Percentiles rank a stretch among this genome's conserved stretches.
These are phyloP conservation scores for Lentinus brumalis DNA, from an alignment of 768 basidiomycete species.

Conservation along the genomic window DNA sequence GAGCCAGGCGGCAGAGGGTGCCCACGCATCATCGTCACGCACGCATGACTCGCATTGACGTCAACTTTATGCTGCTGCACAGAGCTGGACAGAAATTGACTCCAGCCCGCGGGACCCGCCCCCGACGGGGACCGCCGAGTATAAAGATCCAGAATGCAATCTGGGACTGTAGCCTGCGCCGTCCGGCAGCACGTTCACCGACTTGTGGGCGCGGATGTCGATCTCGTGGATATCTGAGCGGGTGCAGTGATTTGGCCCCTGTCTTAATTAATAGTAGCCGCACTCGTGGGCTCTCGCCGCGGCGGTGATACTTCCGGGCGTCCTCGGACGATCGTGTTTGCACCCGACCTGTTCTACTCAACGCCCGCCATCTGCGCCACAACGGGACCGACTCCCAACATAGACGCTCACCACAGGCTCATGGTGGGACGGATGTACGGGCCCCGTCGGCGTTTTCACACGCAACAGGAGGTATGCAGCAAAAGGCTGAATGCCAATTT, in stretches of 20 bases:
- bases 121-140: background rate
- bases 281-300: constrained; percentile 8
- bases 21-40: background rate
- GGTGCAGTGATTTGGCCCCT: constrained; percentile 17
- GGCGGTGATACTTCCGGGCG: constrained; percentile 8
- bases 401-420: too few relatives aligned
- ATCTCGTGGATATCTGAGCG: constrained; percentile 7
- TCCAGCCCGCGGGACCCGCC: too few relatives aligned
- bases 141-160: too few relatives aligned
- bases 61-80: background rate
- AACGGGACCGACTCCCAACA: too few relatives aligned
- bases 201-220: background rate
- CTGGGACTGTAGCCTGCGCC: too few relatives aligned
- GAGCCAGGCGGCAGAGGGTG: background rate
- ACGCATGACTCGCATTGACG: background rate
- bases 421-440: too few relatives aligned
- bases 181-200: background rate
- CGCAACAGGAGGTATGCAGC: too few relatives aligned
- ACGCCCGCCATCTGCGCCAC: background rate
- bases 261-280: constrained; percentile 21
- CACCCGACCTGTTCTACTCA: constrained; percentile 10
- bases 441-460: too few relatives aligned
- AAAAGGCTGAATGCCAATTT: too few relatives aligned
- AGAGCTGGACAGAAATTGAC: too few relatives aligned
- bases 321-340: constrained; percentile 8